These are phyloP conservation scores for Cryptococcus neoformans DNA, from an alignment of 1,284 basidiomycete species.

Conservation along the genomic window DNA sequence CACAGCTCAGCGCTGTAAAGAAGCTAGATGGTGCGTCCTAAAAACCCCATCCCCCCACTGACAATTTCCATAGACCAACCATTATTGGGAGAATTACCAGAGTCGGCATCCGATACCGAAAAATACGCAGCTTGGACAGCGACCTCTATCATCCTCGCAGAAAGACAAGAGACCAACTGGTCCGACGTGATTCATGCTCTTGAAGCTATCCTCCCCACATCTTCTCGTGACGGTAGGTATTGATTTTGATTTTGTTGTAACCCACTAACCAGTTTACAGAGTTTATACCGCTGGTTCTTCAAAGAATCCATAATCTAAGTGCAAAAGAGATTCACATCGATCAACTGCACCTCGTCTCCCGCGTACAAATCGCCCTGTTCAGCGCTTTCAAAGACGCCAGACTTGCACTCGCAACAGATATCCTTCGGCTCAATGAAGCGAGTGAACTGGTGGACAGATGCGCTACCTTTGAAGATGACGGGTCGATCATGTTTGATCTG, in stretches of 20 bases:
- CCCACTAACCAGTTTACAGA: neutral
- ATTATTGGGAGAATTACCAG: neutral
- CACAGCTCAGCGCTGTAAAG: slow-evolving; percentile 11
- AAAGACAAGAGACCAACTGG: slow-evolving; percentile 32
- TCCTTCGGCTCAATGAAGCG: slow-evolving; percentile 31
- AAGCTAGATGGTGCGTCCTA: slow-evolving; percentile 12
- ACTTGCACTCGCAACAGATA: slow-evolving; percentile 22
- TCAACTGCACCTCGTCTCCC: slow-evolving; percentile 21
- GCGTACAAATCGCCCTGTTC: slow-evolving; percentile 34
- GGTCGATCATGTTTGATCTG: slow-evolving; percentile 26
- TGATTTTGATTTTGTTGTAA: neutral
- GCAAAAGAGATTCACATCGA: slow-evolving; percentile 9
- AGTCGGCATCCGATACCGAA: neutral
- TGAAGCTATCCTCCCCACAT: neutral
- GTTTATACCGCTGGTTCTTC: no score
- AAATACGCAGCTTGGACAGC: slow-evolving; percentile 19
- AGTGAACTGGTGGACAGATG: slow-evolving; percentile 27
- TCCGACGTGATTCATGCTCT: slow-evolving; percentile 33
- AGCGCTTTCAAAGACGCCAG: slow-evolving; percentile 21
- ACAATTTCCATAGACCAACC: no score
- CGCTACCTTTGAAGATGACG: slow-evolving; percentile 17
- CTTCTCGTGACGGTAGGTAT: neutral
- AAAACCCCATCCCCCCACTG: no score
- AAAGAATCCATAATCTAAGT: neutral
- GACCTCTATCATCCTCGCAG: slow-evolving; percentile 20